These are phyloP conservation scores for Aspergillus bridgeri DNA, from an alignment of 495 filamentous ascomycete species.

Conservation along the genomic window DNA sequence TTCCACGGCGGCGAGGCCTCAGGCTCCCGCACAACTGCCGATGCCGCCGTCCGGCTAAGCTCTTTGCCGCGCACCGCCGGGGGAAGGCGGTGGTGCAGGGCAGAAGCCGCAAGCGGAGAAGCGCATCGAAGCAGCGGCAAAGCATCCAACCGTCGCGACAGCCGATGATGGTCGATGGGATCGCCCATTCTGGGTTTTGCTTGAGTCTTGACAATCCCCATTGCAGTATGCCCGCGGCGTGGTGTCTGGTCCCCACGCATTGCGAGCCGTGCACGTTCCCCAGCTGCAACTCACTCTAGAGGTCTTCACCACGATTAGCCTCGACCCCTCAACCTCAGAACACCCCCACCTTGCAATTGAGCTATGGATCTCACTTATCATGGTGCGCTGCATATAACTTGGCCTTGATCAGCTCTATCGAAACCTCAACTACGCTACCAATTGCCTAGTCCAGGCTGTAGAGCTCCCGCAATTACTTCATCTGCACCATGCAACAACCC, in stretches of 20 bases:
- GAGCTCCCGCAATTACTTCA: neutral
- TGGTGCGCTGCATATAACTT: neutral
- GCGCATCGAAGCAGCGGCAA: neutral
- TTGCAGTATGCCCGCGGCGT: slow-evolving; percentile 6
- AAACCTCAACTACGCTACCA: neutral
- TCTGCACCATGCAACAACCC: slow-evolving; percentile 42
- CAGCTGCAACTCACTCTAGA: neutral
- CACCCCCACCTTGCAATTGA: neutral
- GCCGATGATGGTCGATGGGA: neutral
- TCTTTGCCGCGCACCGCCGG: slow-evolving; percentile 8
- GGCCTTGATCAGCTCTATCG: neutral
- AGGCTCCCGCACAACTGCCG: too few relatives aligned
- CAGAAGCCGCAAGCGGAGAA: neutral
- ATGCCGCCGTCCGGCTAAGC: slow-evolving; percentile 10
- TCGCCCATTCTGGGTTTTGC: too few relatives aligned
- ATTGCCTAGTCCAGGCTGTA: neutral
- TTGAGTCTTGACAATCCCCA: too few relatives aligned
- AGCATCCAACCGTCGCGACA: neutral
- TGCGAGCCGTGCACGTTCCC: neutral
- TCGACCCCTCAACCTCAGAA: too few relatives aligned
- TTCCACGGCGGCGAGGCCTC: too few relatives aligned
- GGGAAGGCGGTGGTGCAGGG: slow-evolving; percentile 8
- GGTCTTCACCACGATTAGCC: neutral
- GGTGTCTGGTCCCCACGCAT: neutral
- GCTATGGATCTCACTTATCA: neutral